Percentiles rank a stretch among this genome's conserved stretches.
Conservation (phyloP, 148 eudicot species). For the Chenopodium quinoa region DNA sequence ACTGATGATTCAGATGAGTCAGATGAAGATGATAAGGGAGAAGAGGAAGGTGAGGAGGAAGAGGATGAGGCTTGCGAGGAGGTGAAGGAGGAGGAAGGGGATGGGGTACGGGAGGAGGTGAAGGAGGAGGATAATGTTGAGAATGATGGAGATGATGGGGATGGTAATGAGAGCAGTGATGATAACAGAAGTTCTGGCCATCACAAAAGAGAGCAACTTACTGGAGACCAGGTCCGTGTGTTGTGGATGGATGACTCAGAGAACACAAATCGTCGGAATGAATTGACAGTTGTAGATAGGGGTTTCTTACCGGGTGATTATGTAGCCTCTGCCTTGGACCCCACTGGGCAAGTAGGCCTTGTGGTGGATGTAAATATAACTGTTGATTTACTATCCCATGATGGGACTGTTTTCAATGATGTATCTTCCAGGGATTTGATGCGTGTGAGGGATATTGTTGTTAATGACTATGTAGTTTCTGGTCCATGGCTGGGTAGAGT, state of each 20-base stretch:
- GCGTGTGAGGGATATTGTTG: conserved; percentile 75
- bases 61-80: conserved; percentile 4
- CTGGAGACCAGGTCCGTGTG: conserved; percentile 82
- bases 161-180: conserved; percentile 36
- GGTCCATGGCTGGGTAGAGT: conserved; percentile 98
- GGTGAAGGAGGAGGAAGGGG: too few relatives aligned
- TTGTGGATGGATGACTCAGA: conserved; percentile 88
- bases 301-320: conserved; percentile 88
- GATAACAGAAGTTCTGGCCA: conserved; percentile 29
- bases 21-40: conserved; percentile 36
- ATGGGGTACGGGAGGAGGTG: conserved; percentile 25
- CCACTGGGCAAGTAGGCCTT: conserved; percentile 88
- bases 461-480: conserved; percentile 80
- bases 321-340: conserved; percentile 79
- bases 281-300: conserved; percentile 69
- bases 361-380: conserved; percentile 70
- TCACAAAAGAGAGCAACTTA: conserved; percentile 43
- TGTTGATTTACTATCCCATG: conserved; percentile 66
- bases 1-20: conserved; percentile 64
- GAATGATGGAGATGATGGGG: conserved; percentile 29
- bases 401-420: conserved; percentile 53
- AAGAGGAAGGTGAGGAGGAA: conserved; percentile 34
- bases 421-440: conserved; percentile 64
- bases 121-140: conserved; percentile 39
- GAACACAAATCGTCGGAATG: conserved; percentile 50